Percentiles rank a stretch among this genome's conserved stretches.
Conservation (phyloP, 768 basidiomycete genomes). For the Jaapia argillacea region DNA sequence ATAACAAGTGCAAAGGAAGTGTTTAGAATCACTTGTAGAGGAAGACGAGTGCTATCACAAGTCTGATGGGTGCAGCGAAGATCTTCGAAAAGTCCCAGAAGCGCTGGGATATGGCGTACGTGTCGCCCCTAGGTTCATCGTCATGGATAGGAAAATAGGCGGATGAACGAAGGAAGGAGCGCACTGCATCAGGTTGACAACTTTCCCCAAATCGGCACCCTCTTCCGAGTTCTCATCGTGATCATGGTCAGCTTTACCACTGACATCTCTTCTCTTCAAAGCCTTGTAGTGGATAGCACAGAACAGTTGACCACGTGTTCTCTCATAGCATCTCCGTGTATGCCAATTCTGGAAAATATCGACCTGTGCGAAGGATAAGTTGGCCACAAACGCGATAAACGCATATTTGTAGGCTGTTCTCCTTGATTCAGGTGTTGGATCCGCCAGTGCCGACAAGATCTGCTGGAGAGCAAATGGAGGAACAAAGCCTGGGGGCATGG, state of each 20-base stretch:
- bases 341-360: conserved; percentile 60
- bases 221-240: conserved; percentile 22
- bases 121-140: conserved; percentile 42
- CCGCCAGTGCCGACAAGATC: conserved; percentile 42
- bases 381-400: conserved; percentile 45
- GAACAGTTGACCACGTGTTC: conserved; percentile 63
- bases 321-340: conserved; percentile 58
- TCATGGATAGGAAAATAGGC: conserved; percentile 1
- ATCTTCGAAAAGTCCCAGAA: conserved; percentile 66
- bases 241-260: conserved; percentile 29
- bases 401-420: conserved; percentile 49
- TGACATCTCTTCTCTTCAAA: conserved; percentile 47
- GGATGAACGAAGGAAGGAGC: conserved; percentile 14
- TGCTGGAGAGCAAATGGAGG: conserved; percentile 56
- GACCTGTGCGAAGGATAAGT: conserved; percentile 59
- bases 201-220: conserved; percentile 55
- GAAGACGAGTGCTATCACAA: conserved; percentile 59
- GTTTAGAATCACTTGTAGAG: conserved; percentile 65
- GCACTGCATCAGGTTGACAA: conserved; percentile 69
- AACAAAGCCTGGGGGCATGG: conserved; percentile 41
- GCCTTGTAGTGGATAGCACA: conserved; percentile 64
- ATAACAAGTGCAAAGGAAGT: too few species aligned
- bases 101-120: conserved; percentile 59
- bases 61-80: conserved; percentile 51
- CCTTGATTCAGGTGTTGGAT: conserved; percentile 27